phyloP scores from a whole-genome alignment of 2,329 filamentous ascomycete species.

The Colletotrichum abscissum region DNA sequence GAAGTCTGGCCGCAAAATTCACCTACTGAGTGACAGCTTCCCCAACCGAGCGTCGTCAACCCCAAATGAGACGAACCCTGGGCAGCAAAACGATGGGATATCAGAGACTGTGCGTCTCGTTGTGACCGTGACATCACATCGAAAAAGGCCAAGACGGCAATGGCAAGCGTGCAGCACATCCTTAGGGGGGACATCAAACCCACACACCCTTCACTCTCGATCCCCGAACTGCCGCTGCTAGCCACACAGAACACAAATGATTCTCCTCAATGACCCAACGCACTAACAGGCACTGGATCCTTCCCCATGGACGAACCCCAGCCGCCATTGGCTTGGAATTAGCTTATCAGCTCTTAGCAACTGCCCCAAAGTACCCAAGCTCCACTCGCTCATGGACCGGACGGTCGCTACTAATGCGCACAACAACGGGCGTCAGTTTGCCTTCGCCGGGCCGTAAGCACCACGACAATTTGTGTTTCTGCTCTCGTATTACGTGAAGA shows the following conservation, averaged over 20 bases:
- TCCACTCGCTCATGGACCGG: not conserved
- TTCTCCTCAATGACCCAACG: not conserved
- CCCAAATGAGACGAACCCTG: conserved; percentile 15
- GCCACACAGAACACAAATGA: conserved; percentile 1
- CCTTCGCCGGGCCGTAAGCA: not conserved
- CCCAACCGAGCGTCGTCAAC: not conserved
- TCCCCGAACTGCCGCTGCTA: not conserved
- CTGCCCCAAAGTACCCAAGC: not conserved
- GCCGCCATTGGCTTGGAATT: not conserved
- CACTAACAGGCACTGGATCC: not conserved
- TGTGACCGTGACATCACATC: conserved; percentile 18
- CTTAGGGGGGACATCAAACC: not conserved
- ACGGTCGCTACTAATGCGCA: not conserved
- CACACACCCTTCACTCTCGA: not conserved
- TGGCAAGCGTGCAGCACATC: not conserved
- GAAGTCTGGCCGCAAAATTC: conserved; percentile 10
- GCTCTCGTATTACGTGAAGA: not conserved
- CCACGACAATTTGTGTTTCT: not conserved
- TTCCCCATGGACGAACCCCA: conserved; percentile 1
- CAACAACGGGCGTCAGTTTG: not conserved
- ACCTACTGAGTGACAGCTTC: not conserved
- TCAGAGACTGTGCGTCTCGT: not conserved
- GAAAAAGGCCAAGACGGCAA: conserved; percentile 25
- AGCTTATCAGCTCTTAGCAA: not conserved
- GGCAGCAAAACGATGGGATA: not conserved